phyloP scores from a whole-genome alignment of 2,329 filamentous ascomycete species.

The Fusarium aywerte region DNA sequence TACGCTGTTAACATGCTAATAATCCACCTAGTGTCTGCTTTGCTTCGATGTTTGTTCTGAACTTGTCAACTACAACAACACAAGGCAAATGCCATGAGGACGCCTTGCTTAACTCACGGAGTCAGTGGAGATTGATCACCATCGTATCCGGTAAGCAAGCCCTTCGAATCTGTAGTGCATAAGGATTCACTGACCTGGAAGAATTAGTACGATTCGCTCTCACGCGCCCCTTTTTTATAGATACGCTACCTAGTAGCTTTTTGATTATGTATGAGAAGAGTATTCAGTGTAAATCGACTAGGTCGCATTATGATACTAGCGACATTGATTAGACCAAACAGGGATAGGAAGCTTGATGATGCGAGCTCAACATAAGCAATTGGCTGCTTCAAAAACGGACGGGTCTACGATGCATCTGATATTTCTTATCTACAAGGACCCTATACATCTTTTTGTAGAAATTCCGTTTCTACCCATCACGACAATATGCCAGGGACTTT shows the following conservation, averaged over 20 bases:
- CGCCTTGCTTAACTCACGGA: slow-evolving; percentile 29
- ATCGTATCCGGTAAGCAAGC: slow-evolving; percentile 34
- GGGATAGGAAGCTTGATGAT: slow-evolving; percentile 15
- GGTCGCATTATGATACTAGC: slow-evolving; percentile 27
- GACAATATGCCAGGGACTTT: slow-evolving; percentile 2
- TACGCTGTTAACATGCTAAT: too few relatives aligned
- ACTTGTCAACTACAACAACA: slow-evolving; percentile 6
- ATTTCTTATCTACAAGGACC: not conserved
- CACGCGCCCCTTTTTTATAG: slow-evolving; percentile 33
- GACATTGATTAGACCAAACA: slow-evolving; percentile 13
- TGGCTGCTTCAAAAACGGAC: slow-evolving; percentile 27
- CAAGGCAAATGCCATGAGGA: slow-evolving; percentile 39
- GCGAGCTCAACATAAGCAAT: slow-evolving; percentile 35
- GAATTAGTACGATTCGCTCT: slow-evolving; percentile 35
- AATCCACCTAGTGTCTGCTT: slow-evolving; percentile 19
- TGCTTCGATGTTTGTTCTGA: slow-evolving; percentile 30
- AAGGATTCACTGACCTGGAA: not conserved
- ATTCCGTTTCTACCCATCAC: not conserved
- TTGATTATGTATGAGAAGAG: slow-evolving; percentile 31
- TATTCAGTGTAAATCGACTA: slow-evolving; percentile 31
- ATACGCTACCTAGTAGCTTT: slow-evolving; percentile 28
- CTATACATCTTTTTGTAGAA: slow-evolving; percentile 27
- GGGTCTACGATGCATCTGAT: not conserved
- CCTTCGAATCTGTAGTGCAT: not conserved
- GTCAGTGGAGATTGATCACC: slow-evolving; percentile 37